A percentile compares a stretch with the other conserved stretches of the same genome.
Conservation (phyloP, 2,329 filamentous ascomycete species). For the Didymella exigua region DNA sequence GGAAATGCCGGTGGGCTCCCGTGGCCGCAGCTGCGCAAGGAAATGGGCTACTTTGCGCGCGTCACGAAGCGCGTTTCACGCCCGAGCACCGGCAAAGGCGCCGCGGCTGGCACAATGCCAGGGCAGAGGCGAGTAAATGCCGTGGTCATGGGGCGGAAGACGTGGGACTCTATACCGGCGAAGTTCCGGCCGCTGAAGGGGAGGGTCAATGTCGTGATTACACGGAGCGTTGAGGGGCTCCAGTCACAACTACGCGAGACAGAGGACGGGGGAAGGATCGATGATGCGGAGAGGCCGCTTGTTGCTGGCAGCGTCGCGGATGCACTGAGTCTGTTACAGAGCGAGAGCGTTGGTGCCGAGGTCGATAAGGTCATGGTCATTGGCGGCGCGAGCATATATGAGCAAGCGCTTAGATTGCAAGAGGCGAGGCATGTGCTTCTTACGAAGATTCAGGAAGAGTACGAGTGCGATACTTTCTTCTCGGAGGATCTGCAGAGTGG, state of each 20-base stretch:
- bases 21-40: conserved; percentile 85
- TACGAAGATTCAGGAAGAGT: conserved; percentile 71
- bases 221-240: conserved; percentile 50
- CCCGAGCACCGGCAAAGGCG: conserved; percentile 5
- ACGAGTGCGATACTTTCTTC: conserved; percentile 79
- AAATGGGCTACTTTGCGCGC: conserved; percentile 94
- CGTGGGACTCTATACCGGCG: conserved; percentile 86
- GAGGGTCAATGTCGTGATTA: conserved; percentile 82
- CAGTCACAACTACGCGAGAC: conserved; percentile 11
- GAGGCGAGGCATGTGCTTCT: conserved; percentile 69
- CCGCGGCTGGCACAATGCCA: neutral
- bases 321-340: conserved; percentile 57
- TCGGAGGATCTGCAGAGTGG: conserved; percentile 60
- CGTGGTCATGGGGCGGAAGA: conserved; percentile 97
- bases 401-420: conserved; percentile 65
- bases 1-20: conserved; percentile 79
- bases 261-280: neutral
- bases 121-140: conserved; percentile 54
- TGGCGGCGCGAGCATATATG: conserved; percentile 86
- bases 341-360: neutral
- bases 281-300: conserved; percentile 50
- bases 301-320: conserved; percentile 62
- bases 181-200: conserved; percentile 79
- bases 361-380: conserved; percentile 73
- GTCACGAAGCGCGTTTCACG: conserved; percentile 73